Evolutionary conservation across 768 basidiomycete genomes (phyloP).

Genomic region (Tricholoma terreum): DNA sequence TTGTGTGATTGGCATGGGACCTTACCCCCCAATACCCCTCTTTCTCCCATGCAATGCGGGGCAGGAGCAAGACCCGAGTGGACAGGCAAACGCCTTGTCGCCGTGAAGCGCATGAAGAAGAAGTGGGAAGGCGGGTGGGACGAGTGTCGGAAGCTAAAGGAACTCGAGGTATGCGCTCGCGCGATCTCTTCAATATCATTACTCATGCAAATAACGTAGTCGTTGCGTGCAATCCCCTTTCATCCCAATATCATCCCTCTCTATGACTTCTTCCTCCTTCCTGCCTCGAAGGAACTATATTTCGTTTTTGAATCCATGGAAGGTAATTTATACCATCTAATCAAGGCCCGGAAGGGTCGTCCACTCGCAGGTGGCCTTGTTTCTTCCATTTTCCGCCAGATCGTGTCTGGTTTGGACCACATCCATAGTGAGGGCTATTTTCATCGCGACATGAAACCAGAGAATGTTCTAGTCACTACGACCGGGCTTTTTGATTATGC

Average conservation of each 20-base stretch:
- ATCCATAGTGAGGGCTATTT: conserved; percentile 93
- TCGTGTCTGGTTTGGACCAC: conserved; percentile 86
- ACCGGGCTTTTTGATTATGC: conserved; percentile 93
- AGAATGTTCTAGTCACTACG: conserved; percentile 97
- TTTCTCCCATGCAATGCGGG: conserved; percentile 95
- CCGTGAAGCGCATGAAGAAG: conserved; percentile 98
- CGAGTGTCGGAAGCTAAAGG: conserved; percentile 92
- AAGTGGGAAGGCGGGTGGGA: conserved; percentile 98
- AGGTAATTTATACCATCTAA: conserved; percentile 98
- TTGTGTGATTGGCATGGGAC: conserved; percentile 99
- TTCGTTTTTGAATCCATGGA: conserved; percentile 99
- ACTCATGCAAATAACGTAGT: conserved; percentile 46
- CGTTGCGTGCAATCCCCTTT: conserved; percentile 88
- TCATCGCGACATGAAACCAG: conserved; percentile 99
- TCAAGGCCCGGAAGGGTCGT: conserved; percentile 93
- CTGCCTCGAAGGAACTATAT: conserved; percentile 92
- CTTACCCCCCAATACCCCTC: conserved; percentile 84
- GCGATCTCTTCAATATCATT: conserved; percentile 3
- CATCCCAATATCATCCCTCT: conserved; percentile 98
- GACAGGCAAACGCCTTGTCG: conserved; percentile 91
- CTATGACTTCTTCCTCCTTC: conserved; percentile 99
- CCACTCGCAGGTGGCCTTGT: conserved; percentile 96
- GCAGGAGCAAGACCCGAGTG: conserved; percentile 92
- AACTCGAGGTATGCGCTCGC: conserved; percentile 73
- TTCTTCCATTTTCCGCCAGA: conserved; percentile 91